These are phyloP conservation scores for Phytophthora citricola DNA, from an alignment of 352 stramenopile genomes.

Conservation along the genomic window DNA sequence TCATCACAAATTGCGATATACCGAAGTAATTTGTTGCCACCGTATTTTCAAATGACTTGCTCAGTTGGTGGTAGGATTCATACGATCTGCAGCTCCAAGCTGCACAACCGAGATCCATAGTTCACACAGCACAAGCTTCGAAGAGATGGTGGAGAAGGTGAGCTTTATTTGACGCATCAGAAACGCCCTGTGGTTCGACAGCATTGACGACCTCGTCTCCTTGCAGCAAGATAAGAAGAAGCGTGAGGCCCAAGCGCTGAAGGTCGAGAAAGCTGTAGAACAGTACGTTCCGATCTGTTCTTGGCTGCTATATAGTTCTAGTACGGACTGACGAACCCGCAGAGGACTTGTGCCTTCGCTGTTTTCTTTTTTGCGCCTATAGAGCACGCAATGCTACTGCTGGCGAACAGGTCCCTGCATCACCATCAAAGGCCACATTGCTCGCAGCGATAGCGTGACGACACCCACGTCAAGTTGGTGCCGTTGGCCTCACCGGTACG, in stretches of 20 bases:
- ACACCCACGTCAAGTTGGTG: constrained; percentile 10
- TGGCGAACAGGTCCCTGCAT: constrained; percentile 11
- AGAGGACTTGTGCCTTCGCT: constrained; percentile 23
- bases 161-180: constrained; percentile 17
- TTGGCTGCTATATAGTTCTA: neutral
- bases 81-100: no score
- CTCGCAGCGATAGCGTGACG: constrained; percentile 20
- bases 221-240: constrained; percentile 54
- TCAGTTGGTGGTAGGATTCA: no score
- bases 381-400: constrained; percentile 6
- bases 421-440: constrained; percentile 14
- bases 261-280: constrained; percentile 34
- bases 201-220: neutral
- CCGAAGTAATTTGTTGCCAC: no score
- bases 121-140: constrained; percentile 55
- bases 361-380: constrained; percentile 33
- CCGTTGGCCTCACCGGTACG: constrained; percentile 17
- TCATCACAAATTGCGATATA: no score
- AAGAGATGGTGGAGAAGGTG: constrained; percentile 88
- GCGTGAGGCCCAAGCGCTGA: constrained; percentile 30
- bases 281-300: constrained; percentile 18
- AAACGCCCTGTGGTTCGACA: constrained; percentile 1
- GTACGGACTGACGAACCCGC: constrained; percentile 27
- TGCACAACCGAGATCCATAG: no score
- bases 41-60: no score